Evolutionary conservation across 129 eudicot species (phyloP), one percentile per base, ranked within the genome.

Genomic region (Logfia minima): DNA sequence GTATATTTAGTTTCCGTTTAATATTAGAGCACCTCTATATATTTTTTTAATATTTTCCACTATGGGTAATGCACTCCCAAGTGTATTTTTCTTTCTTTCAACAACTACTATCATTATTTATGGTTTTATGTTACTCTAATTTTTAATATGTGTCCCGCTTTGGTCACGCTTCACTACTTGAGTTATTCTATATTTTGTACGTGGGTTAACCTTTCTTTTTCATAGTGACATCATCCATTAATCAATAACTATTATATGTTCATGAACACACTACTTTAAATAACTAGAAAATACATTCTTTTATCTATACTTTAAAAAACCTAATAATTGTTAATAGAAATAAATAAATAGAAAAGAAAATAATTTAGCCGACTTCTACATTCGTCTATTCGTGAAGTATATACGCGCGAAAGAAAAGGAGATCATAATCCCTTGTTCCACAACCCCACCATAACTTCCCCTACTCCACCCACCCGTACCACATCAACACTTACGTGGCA

Each of bases 401-500:
- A 48, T 48, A 48, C 63, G 63, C 26, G 14, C 26, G 11, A 48
- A 48, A 11, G 26, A 65, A 48, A n/a, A 8, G 31, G 11, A 41
- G 22, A 8, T 16, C 22, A 68, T 17, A 68, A 41, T 75, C 72
- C 64, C 72, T 10, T 75, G 69, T 17, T 24, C 29, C 63, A 62
- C 56, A 31, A 8, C 71, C 72, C 71, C 66, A 71, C 64, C 75
- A 17, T 34, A 77, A 48, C 75, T 70, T 58, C 74, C 16, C 82
- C 55, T 18, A 60, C 76, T 41, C 68, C 70, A 6, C 24, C 24
- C 62, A 56, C 62, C 23, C 22, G 26, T 22, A 69, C 52, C 41
- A 60, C 70, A 58, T 58, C 76, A 62, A 24, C 71, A 48, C 66
- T 11, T 64, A 74, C 83, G 83, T 79, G 83, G 73, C 83, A 0